Evolutionary conservation across 2,329 filamentous ascomycete genomes (phyloP).

Genomic region (Epichloe scottii): DNA sequence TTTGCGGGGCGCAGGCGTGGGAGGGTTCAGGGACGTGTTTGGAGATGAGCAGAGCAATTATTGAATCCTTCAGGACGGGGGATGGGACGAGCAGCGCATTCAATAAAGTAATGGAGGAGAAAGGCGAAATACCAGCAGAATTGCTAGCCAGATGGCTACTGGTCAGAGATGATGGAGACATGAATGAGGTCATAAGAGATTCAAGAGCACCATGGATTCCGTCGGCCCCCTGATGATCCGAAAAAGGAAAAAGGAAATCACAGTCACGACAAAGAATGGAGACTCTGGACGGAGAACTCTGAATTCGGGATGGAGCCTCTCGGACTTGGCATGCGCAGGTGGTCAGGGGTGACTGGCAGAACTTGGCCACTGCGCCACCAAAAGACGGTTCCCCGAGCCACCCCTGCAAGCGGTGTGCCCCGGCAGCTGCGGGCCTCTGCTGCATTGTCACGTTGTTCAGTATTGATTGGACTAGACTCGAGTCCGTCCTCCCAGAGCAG

Average conservation of each 20-base stretch:
- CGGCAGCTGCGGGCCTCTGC: too few species aligned
- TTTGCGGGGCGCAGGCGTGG: too few species aligned
- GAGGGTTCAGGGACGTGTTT: neutral
- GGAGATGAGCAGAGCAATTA: neutral
- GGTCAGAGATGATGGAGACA: too few species aligned
- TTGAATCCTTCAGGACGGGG: neutral
- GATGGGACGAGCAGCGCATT: neutral
- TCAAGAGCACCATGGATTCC: neutral
- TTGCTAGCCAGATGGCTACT: neutral
- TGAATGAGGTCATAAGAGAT: too few species aligned
- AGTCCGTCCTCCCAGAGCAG: too few species aligned
- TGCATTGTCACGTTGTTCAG: too few species aligned
- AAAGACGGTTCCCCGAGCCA: too few species aligned
- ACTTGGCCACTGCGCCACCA: too few species aligned
- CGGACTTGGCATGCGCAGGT: conserved; percentile 4
- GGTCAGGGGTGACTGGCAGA: neutral
- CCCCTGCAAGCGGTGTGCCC: too few species aligned
- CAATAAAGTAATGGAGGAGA: neutral
- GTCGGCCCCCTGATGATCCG: neutral
- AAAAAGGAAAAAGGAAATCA: neutral
- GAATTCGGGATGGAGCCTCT: neutral
- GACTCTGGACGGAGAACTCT: too few species aligned
- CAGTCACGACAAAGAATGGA: too few species aligned
- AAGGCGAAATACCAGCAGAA: neutral
- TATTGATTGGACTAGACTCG: too few species aligned